Base-by-base conservation (phyloP, 1,284 basidiomycete genomes). In the Puccinia hordei region DNA sequence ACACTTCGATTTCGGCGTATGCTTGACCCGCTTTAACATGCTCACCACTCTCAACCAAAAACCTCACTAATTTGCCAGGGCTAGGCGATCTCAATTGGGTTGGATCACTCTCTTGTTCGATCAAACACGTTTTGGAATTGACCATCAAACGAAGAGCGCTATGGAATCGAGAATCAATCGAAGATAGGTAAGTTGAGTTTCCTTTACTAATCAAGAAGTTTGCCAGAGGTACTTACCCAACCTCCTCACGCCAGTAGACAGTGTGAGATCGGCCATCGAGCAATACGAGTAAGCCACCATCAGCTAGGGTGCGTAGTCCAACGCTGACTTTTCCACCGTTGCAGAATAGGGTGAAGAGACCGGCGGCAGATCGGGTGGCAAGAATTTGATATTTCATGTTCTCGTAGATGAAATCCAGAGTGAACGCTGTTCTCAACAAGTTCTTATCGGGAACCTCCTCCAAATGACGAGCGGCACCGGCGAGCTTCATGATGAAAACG, bases 181-280 rank as follows among this genome's bases (percentile, higher is more conserved):
- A 38, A 33, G 33, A 51, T 33, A 27, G 41, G 35, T 55, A 27
- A 33, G 38, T 49, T 1, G 27, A 68, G n/a, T 55, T 12, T 5
- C 53, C 12, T 8, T 12, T 33, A 38, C 17, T 13, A 15, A 49
- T 15, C 17, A 15, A 49, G 8, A 59, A 53, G 0, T 9, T 61
- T 12, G 4, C 24, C 0, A 30, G 10, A 38, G 24, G 57, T 3
- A 68, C 79, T 72, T 1, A 82, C 82, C 85, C 96, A 81, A 98
- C 96, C 88, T 99, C 97, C 87, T 98, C 97, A 81, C 94, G 90
- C 94, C 93, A 99, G 87, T 99, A 99, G 82, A 98, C 90, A 33
- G 97, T 95, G 87, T 99, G 96, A 86, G 94, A 96, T 86, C 93
- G 93, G 82, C 94, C 95, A 84, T 95, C 92, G 80, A 99, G 89